Conservation (phyloP, 805 yeast genomes). For the Gaillardinia entomophila region DNA sequence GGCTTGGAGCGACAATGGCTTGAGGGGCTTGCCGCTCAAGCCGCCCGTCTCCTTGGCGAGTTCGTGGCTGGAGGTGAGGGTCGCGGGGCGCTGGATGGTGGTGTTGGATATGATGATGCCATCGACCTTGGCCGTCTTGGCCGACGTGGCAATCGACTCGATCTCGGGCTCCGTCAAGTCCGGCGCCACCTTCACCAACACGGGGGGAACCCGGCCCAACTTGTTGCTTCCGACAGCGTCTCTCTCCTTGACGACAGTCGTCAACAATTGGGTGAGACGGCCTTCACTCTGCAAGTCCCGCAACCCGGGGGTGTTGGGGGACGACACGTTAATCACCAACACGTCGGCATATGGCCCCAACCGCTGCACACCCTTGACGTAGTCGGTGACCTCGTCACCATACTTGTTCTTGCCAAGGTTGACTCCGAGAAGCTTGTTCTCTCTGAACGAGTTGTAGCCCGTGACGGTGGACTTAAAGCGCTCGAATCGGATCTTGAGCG, state of each 20-base stretch:
- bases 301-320: conserved; percentile 95
- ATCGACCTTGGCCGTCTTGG: conserved; percentile 72
- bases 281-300: conserved; percentile 77
- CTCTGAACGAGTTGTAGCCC: conserved; percentile 46
- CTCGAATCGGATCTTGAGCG: conserved; percentile 60
- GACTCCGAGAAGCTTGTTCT: conserved; percentile 66
- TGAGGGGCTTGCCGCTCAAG: conserved; percentile 86
- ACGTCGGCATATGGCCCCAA: conserved; percentile 86
- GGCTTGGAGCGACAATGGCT: conserved; percentile 70
- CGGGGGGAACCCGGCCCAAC: conserved; percentile 58
- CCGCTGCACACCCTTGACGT: conserved; percentile 73
- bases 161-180: conserved; percentile 81
- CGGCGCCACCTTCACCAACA: conserved; percentile 90
- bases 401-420: conserved; percentile 90
- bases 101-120: conserved; percentile 93
- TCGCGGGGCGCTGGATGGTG: conserved; percentile 73
- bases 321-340: conserved; percentile 83
- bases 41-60: conserved; percentile 83
- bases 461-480: conserved; percentile 24
- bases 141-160: conserved; percentile 74
- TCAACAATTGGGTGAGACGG: conserved; percentile 62
- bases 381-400: conserved; percentile 87
- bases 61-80: conserved; percentile 30
- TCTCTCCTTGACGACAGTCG: conserved; percentile 64
- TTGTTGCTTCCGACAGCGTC: conserved; percentile 39